These are phyloP conservation scores for Umbelopsis vinacea DNA, from an alignment of 192 early-diverging fungal genomes.

Conservation along the genomic window DNA sequence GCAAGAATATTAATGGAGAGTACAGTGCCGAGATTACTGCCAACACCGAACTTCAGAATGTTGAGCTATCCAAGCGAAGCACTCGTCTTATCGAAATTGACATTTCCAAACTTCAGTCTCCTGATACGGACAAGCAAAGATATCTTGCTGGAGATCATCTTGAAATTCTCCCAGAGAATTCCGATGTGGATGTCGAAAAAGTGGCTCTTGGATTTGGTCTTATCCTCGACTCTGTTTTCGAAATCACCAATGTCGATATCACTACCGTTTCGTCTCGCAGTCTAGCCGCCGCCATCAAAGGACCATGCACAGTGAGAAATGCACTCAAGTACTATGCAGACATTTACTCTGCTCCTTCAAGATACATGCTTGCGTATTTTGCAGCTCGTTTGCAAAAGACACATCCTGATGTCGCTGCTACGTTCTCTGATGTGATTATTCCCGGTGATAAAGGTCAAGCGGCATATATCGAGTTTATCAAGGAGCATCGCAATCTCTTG, in stretches of 20 bases:
- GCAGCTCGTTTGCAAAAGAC: slow-evolving; percentile 39
- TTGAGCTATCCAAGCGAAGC: slow-evolving; percentile 38
- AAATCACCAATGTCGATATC: slow-evolving; percentile 35
- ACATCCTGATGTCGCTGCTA: slow-evolving; percentile 38
- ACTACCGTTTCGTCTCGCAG: slow-evolving; percentile 48
- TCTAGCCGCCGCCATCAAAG: slow-evolving; percentile 42
- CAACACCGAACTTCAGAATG: slow-evolving; percentile 48
- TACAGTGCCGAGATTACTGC: slow-evolving; percentile 38
- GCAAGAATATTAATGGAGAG: slow-evolving; percentile 25
- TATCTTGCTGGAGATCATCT: slow-evolving; percentile 59
- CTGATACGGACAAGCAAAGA: slow-evolving; percentile 11
- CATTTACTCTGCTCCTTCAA: slow-evolving; percentile 45
- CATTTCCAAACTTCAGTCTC: slow-evolving; percentile 32
- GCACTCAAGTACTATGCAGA: slow-evolving; percentile 54
- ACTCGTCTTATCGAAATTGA: slow-evolving; percentile 51
- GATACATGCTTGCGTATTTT: slow-evolving; percentile 44
- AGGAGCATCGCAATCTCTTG: slow-evolving; percentile 48
- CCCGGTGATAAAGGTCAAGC: slow-evolving; percentile 38
- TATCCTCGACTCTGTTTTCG: slow-evolving; percentile 56
- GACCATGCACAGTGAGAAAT: slow-evolving; percentile 52
- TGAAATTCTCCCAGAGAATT: slow-evolving; percentile 55
- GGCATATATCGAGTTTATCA: slow-evolving; percentile 45
- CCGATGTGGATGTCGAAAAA: slow-evolving; percentile 40
- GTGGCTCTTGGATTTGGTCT: slow-evolving; percentile 50
- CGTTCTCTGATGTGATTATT: slow-evolving; percentile 31